phyloP scores from a whole-genome alignment of 768 basidiomycete genomes.

The Leccinellum luteum region DNA sequence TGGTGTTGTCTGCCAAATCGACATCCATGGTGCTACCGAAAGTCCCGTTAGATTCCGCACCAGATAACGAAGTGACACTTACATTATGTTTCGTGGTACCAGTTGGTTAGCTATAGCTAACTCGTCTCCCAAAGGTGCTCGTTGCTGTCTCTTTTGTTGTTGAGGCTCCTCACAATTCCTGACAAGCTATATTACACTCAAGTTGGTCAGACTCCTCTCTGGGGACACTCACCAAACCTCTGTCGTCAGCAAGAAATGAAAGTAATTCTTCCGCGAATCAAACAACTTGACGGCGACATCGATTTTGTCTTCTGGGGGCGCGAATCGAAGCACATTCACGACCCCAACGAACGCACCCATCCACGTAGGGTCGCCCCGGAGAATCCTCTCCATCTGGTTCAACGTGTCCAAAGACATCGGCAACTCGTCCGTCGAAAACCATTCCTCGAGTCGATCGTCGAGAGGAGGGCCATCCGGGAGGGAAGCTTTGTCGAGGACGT shows the following conservation, averaged over 20 bases:
- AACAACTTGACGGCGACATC: slow-evolving; percentile 4
- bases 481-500: not conserved
- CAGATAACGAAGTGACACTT: not conserved
- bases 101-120: not conserved
- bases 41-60: not conserved
- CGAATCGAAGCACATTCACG: not conserved
- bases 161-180: slow-evolving; percentile 8
- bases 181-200: not conserved
- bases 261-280: not conserved
- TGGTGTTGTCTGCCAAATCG: not conserved
- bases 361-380: not conserved
- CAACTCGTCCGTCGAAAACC: slow-evolving; percentile 8
- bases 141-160: not conserved
- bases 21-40: not conserved
- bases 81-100: not conserved
- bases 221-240: slow-evolving; percentile 6
- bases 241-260: slow-evolving; percentile 9
- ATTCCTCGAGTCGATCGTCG: slow-evolving; percentile 10
- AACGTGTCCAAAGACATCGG: slow-evolving; percentile 5
- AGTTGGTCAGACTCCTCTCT: not conserved
- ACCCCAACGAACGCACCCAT: not conserved
- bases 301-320: slow-evolving; percentile 4
- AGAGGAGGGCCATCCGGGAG: not conserved
- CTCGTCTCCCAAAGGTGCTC: not conserved
- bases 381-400: slow-evolving; percentile 6